phyloP scores from a whole-genome alignment of 176 grass and related monocot genomes.

The Saccharum officinarum region DNA sequence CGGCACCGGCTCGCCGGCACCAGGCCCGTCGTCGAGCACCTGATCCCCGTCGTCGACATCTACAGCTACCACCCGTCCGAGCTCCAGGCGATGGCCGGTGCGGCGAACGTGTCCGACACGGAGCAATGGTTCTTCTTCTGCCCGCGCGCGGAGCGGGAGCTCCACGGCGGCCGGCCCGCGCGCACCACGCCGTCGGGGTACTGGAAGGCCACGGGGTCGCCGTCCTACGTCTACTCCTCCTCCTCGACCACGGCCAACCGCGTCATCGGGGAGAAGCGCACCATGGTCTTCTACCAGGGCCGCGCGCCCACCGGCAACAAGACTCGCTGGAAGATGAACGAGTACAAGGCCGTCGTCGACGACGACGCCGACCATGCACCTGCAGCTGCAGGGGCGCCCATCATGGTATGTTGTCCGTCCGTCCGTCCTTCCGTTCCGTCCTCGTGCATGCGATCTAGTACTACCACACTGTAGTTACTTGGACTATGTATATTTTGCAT shows the following conservation, averaged over 20 bases:
- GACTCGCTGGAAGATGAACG: conserved; percentile 90
- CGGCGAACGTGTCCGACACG: conserved; percentile 38
- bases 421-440: neutral
- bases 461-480: too few species aligned
- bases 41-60: conserved; percentile 74
- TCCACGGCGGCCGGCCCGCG: conserved; percentile 45
- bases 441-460: neutral
- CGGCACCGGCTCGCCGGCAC: conserved; percentile 52
- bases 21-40: conserved; percentile 29
- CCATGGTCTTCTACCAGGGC: conserved; percentile 89
- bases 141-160: conserved; percentile 52
- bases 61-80: conserved; percentile 59
- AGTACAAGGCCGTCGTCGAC: conserved; percentile 55
- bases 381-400: neutral
- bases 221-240: conserved; percentile 50
- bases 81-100: conserved; percentile 56
- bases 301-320: conserved; percentile 48
- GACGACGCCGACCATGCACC: too few species aligned
- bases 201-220: conserved; percentile 78
- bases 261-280: conserved; percentile 60
- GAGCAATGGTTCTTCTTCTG: conserved; percentile 89
- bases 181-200: conserved; percentile 68
- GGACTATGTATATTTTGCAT: neutral
- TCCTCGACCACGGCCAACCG: neutral
- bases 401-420: neutral